Evolutionary conservation across 202 grass and related monocot species (phyloP), one percentile per base, ranked within the genome.

Genomic region (Bolboschoenoplectus hybrid): DNA sequence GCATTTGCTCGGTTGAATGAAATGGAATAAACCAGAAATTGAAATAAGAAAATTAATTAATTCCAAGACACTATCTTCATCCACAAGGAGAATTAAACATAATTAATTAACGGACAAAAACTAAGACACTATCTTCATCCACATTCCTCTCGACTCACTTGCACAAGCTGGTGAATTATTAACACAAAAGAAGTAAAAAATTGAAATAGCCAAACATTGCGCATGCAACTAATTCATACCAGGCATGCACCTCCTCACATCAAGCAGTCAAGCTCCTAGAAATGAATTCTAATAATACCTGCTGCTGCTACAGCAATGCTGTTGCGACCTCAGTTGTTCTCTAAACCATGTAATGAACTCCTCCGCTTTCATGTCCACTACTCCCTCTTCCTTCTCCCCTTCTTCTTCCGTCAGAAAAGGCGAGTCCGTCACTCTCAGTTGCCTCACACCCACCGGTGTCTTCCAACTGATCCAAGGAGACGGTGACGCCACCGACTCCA

Each of bases 271-370:
- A 80, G 36, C 75, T 80, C 52, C 76, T 84, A 69, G 53, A 67
- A 2, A 36, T 67, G 47, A 40, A 39, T 61, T 63, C 56, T 82
- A 70, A 70, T 51, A 32, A 47, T 84, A 67, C 50, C 63, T 26
- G 26, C 26, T 26, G 26, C 26, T 26, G 26, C 26, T 70, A 41
- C 5, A 84, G 17, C 7, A 44, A 83, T 81, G 85, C 74, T 89
- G 92, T 83, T 94, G 92, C 32, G 76, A 84, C 35, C 92, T 86
- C 19, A 94, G 72, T 89, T 97, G 92, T 76, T 92, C 89, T 76
- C 90, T 83, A 89, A 97, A 97, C 90, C 89, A 84, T 63, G 45
- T 14, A 86, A 97, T 97, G 82, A 97, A 97, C 85, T 97, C 90
- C 83, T 97, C 94, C 20, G 94, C 94, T 61, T 91, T 85, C 69